Percentiles rank a stretch among this genome's conserved stretches.
Evolutionary conservation across 768 basidiomycete genomes (phyloP).

Genomic region (Pleurotus tuber-regium): DNA sequence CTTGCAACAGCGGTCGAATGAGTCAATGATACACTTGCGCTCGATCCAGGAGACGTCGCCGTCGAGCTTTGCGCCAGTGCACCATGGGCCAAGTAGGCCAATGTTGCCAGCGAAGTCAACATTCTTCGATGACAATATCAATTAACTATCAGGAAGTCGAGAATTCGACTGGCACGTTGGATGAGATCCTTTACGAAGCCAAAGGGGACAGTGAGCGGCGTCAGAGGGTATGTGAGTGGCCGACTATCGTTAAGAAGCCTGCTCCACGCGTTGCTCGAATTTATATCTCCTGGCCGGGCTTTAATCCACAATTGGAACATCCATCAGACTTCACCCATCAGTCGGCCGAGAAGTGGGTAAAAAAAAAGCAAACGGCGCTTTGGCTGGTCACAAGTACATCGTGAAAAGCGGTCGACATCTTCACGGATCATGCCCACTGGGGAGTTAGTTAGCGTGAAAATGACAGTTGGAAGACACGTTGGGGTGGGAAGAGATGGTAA

Average conservation of each 20-base stretch:
- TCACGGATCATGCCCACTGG: neutral
- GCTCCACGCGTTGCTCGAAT: neutral
- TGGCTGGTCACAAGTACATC: neutral
- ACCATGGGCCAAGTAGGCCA: conserved; percentile 15
- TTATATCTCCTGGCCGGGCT: neutral
- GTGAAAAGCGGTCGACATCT: neutral
- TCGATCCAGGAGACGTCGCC: conserved; percentile 11
- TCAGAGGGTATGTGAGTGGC: neutral
- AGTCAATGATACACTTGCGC: conserved; percentile 30
- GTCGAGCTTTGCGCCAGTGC: conserved; percentile 19
- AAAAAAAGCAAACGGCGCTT: too few relatives aligned
- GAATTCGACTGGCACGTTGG: neutral
- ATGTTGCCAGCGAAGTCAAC: conserved; percentile 21
- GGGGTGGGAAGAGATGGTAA: neutral
- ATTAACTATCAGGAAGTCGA: neutral
- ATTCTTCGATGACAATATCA: conserved; percentile 14
- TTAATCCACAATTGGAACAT: neutral
- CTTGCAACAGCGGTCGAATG: conserved; percentile 64
- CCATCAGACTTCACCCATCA: neutral
- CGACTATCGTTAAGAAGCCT: neutral
- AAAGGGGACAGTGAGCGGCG: neutral
- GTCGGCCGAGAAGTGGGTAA: neutral
- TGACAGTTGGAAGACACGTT: neutral
- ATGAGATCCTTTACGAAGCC: too few relatives aligned
- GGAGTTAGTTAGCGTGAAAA: neutral